phyloP scores from a whole-genome alignment of 306 rosid genomes.

The Comarum palustre region DNA sequence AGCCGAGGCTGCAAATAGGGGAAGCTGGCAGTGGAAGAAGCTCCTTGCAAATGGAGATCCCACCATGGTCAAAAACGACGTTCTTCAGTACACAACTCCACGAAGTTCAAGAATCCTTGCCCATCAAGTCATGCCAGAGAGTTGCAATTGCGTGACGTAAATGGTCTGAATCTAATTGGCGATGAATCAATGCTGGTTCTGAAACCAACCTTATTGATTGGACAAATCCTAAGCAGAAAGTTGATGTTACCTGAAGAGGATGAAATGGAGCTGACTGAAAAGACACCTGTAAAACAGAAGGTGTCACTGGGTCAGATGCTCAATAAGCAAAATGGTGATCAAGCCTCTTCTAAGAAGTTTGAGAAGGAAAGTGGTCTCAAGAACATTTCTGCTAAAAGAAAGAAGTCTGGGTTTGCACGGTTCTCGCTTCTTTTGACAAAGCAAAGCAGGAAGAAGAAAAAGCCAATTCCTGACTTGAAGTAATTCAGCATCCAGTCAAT shows the following conservation, averaged over 20 bases:
- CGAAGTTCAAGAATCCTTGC: constrained; percentile 64
- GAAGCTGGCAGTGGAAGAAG: constrained; percentile 75
- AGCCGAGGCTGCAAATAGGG: constrained; percentile 78
- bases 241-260: constrained; percentile 56
- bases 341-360: constrained; percentile 31
- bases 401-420: constrained; percentile 77
- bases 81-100: constrained; percentile 36
- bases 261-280: constrained; percentile 39
- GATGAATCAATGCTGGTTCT: constrained; percentile 47
- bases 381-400: constrained; percentile 63
- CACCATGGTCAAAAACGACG: constrained; percentile 59
- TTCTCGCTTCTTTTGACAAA: constrained; percentile 68
- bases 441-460: constrained; percentile 76
- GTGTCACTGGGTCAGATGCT: constrained; percentile 91
- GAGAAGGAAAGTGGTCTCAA: constrained; percentile 57
- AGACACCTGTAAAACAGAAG: constrained; percentile 53
- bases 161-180: constrained; percentile 43
- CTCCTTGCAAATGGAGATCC: constrained; percentile 80
- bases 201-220: constrained; percentile 72
- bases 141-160: constrained; percentile 45
- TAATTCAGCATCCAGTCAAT: constrained; percentile 27
- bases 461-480: constrained; percentile 61
- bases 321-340: constrained; percentile 56
- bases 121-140: constrained; percentile 46
- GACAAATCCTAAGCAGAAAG: constrained; percentile 84